phyloP scores from a whole-genome alignment of 495 filamentous ascomycete genomes.

The Aspergillus haitiensis region DNA sequence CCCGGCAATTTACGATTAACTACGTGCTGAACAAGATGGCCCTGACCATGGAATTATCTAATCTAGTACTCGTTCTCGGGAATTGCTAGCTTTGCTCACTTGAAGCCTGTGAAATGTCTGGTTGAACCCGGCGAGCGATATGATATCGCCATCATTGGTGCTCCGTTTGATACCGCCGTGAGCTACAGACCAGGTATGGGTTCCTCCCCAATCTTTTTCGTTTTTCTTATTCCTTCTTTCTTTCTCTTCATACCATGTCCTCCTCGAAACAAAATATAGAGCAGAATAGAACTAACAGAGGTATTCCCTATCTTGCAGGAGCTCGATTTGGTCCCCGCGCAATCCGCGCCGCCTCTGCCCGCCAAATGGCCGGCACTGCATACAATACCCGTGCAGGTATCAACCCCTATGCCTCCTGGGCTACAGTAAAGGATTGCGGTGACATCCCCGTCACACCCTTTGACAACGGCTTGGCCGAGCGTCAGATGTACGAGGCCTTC shows the following conservation, averaged over 20 bases:
- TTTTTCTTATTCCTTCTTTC: no score
- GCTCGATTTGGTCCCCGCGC: conserved; percentile 81
- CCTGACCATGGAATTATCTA: conserved; percentile 11
- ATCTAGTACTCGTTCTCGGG: conserved; percentile 73
- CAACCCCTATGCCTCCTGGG: conserved; percentile 76
- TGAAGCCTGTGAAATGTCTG: conserved; percentile 71
- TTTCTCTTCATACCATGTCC: conserved; percentile 26
- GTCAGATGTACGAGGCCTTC: conserved; percentile 77
- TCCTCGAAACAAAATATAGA: not conserved
- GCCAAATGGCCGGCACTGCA: conserved; percentile 69
- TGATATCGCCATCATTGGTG: conserved; percentile 80
- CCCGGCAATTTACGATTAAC: not conserved
- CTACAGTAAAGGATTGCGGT: conserved; percentile 74
- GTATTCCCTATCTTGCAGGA: conserved; percentile 33
- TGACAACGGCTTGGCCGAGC: conserved; percentile 72
- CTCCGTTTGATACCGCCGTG: conserved; percentile 82
- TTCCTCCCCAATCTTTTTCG: not conserved
- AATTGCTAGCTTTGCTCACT: conserved; percentile 77
- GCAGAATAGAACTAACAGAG: not conserved
- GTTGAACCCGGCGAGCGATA: conserved; percentile 63
- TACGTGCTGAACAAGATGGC: not conserved
- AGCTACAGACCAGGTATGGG: conserved; percentile 70
- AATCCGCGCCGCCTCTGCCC: conserved; percentile 73
- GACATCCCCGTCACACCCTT: conserved; percentile 80
- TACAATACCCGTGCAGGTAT: conserved; percentile 77